phyloP scores from a whole-genome alignment of 2,329 filamentous ascomycete genomes.

The Phialophora tarda region DNA sequence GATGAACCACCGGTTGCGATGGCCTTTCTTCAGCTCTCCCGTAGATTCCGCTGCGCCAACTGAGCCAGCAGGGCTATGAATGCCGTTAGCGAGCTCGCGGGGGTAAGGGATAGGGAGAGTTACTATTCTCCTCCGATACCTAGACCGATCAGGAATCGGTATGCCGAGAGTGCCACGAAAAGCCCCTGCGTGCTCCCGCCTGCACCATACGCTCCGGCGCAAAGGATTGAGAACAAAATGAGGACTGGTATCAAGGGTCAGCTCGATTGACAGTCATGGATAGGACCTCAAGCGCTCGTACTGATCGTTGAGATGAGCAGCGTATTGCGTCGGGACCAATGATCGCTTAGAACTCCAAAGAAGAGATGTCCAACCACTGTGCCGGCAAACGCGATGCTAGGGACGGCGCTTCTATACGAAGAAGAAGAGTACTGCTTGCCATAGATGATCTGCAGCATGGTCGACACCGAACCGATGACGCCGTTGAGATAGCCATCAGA shows the following conservation, averaged over 20 bases:
- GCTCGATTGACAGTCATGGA: background rate
- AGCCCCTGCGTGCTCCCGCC: slow-evolving; percentile 71
- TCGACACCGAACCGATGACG: slow-evolving; percentile 86
- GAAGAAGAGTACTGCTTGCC: slow-evolving; percentile 68
- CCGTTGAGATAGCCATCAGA: slow-evolving; percentile 52
- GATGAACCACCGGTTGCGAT: slow-evolving; percentile 86
- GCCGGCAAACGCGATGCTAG: slow-evolving; percentile 82
- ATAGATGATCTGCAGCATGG: slow-evolving; percentile 73
- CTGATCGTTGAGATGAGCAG: slow-evolving; percentile 77
- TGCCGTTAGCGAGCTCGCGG: background rate
- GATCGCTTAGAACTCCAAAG: slow-evolving; percentile 81
- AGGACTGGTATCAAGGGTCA: slow-evolving; percentile 56
- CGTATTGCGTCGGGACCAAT: slow-evolving; percentile 82
- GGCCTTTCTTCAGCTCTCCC: slow-evolving; percentile 78
- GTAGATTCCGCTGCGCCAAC: slow-evolving; percentile 85
- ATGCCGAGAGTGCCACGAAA: slow-evolving; percentile 78
- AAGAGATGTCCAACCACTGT: slow-evolving; percentile 82
- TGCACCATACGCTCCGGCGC: slow-evolving; percentile 75
- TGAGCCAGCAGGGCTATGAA: slow-evolving; percentile 61
- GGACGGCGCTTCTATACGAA: slow-evolving; percentile 72
- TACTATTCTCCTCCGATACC: slow-evolving; percentile 70
- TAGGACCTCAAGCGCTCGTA: background rate
- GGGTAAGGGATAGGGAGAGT: background rate
- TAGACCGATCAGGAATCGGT: slow-evolving; percentile 80
- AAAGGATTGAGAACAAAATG: slow-evolving; percentile 81